These are phyloP conservation scores for Chenopodium quinoa DNA, from an alignment of 148 eudicot genomes.

Conservation along the genomic window DNA sequence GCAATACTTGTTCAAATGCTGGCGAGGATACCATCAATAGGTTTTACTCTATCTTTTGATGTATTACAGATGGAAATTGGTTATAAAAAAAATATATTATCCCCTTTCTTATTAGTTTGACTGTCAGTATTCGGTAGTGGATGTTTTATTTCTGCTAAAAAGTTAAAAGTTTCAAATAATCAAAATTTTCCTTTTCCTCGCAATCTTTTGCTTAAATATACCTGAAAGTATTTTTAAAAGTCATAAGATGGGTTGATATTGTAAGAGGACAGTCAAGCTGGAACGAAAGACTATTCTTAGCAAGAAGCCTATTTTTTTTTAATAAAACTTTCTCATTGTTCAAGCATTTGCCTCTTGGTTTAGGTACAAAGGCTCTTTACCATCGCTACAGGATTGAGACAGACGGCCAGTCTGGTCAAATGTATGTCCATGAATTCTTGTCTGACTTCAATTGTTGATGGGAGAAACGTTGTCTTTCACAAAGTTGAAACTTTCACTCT, in stretches of 20 bases:
- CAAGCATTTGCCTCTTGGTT: slow-evolving; percentile 12
- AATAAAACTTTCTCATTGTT: neutral
- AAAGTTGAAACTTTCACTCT: neutral
- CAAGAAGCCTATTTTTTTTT: neutral
- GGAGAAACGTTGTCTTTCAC: neutral
- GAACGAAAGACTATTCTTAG: neutral
- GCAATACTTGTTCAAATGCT: slow-evolving; percentile 86
- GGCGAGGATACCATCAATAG: slow-evolving; percentile 71
- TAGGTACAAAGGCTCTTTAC: slow-evolving; percentile 63
- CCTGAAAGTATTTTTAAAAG: too few relatives aligned
- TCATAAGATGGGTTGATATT: neutral
- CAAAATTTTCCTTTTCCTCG: neutral
- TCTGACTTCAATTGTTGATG: neutral
- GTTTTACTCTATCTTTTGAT: slow-evolving; percentile 38
- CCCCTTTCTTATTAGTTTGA: neutral
- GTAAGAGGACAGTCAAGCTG: slow-evolving; percentile 11
- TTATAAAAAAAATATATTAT: neutral
- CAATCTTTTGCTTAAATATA: too few relatives aligned
- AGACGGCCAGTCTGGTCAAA: slow-evolving; percentile 73
- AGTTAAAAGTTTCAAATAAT: neutral
- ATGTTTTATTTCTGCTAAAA: neutral
- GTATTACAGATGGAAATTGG: neutral
- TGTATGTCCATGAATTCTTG: slow-evolving; percentile 43
- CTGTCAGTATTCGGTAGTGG: neutral
- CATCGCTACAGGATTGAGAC: slow-evolving; percentile 76